These are phyloP conservation scores for Ustilago crameri DNA, from an alignment of 1,284 basidiomycete genomes.

Conservation along the genomic window DNA sequence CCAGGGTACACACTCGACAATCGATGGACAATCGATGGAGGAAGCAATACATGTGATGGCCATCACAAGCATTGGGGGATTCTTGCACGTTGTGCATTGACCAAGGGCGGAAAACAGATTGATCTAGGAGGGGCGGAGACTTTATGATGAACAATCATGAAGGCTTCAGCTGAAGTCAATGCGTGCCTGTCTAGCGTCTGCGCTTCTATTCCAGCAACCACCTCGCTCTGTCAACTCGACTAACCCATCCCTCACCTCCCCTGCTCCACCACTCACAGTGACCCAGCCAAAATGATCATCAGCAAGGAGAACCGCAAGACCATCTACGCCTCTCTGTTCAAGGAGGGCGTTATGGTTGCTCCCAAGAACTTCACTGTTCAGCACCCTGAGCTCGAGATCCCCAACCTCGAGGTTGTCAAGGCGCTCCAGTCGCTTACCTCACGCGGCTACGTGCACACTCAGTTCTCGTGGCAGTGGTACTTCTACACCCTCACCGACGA, in stretches of 20 bases:
- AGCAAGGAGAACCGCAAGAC: slow-evolving; percentile 68
- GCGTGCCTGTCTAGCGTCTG: neutral
- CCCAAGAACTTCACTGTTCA: slow-evolving; percentile 99
- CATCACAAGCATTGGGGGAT: too few relatives aligned
- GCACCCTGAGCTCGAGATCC: slow-evolving; percentile 95
- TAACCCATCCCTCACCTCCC: slow-evolving; percentile 2
- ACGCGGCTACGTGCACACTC: slow-evolving; percentile 95
- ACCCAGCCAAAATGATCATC: slow-evolving; percentile 62
- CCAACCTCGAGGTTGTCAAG: slow-evolving; percentile 99
- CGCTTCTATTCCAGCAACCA: neutral
- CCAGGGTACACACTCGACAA: neutral
- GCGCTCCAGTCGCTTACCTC: slow-evolving; percentile 97
- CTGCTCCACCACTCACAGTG: slow-evolving; percentile 4
- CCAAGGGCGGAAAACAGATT: too few relatives aligned
- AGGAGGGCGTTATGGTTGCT: slow-evolving; percentile 89
- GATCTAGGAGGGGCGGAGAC: too few relatives aligned
- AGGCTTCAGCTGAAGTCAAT: too few relatives aligned
- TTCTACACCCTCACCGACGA: slow-evolving; percentile 68
- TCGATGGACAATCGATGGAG: too few relatives aligned
- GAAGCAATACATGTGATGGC: too few relatives aligned
- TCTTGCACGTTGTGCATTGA: too few relatives aligned
- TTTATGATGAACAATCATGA: too few relatives aligned
- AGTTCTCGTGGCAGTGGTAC: slow-evolving; percentile 73
- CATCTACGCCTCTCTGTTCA: slow-evolving; percentile 68
- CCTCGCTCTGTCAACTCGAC: slow-evolving; percentile 1